Conservation (phyloP, 2,329 filamentous ascomycete species). For the Aspergillus vadensis region DNA sequence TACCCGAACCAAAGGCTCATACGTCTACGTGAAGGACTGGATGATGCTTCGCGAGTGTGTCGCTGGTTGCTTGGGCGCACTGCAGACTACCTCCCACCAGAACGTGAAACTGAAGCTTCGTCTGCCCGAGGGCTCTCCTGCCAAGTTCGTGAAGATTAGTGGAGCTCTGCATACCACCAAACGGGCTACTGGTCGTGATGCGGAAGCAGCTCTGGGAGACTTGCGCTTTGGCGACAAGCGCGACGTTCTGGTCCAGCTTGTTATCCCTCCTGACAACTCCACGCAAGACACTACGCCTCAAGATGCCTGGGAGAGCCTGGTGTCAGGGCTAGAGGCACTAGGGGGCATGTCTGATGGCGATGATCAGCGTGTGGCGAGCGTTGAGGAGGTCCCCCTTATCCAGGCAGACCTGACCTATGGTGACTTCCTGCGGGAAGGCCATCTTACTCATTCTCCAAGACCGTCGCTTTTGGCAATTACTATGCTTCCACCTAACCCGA, state of each 20-base stretch:
- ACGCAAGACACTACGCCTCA: conserved; percentile 83
- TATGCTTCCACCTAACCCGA: conserved; percentile 72
- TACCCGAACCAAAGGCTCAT: conserved; percentile 91
- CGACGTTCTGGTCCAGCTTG: conserved; percentile 91
- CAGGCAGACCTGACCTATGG: conserved; percentile 94
- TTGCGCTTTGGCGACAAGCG: conserved; percentile 92
- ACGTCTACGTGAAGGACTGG: conserved; percentile 99
- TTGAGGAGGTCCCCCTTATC: conserved; percentile 92
- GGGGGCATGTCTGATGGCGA: conserved; percentile 86
- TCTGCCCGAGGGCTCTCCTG: conserved; percentile 91
- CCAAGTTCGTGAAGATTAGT: conserved; percentile 98
- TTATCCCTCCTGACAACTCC: conserved; percentile 83
- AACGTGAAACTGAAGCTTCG: conserved; percentile 95
- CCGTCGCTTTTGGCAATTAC: conserved; percentile 93
- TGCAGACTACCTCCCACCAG: conserved; percentile 95
- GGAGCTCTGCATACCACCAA: conserved; percentile 95
- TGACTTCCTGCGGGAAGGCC: conserved; percentile 87
- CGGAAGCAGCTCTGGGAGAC: conserved; percentile 88
- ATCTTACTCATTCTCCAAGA: conserved; percentile 79
- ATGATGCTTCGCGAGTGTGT: conserved; percentile 99
- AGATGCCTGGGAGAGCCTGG: conserved; percentile 95
- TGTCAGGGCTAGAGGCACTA: conserved; percentile 90
- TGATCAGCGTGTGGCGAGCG: conserved; percentile 76
- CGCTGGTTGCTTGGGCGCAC: conserved; percentile 84
- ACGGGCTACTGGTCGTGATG: conserved; percentile 89